phyloP scores from a whole-genome alignment of 2,329 filamentous ascomycete species.

The Emmonsia crescens region DNA sequence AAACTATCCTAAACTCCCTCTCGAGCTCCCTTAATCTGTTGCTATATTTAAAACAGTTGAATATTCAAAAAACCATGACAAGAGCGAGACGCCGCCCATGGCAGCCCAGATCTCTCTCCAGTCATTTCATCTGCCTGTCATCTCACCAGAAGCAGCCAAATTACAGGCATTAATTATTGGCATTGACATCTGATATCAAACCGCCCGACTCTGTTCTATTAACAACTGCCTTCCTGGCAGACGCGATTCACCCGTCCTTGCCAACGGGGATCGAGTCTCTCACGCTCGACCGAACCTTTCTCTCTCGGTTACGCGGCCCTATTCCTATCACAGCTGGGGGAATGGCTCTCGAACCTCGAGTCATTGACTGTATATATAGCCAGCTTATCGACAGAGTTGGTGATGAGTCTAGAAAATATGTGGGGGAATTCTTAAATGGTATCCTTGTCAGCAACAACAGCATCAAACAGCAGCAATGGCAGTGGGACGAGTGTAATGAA shows the following conservation, averaged over 20 bases:
- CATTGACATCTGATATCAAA: slow-evolving; percentile 40
- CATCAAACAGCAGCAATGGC: slow-evolving; percentile 15
- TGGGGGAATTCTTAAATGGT: slow-evolving; percentile 29
- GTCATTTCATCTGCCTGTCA: slow-evolving; percentile 35
- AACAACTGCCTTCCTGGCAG: slow-evolving; percentile 17
- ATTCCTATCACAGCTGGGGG: slow-evolving; percentile 32
- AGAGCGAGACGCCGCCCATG: slow-evolving; percentile 18
- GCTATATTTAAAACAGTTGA: not conserved
- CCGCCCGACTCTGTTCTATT: slow-evolving; percentile 34
- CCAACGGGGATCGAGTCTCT: slow-evolving; percentile 33
- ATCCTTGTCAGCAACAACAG: slow-evolving; percentile 1
- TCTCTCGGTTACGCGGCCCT: slow-evolving; percentile 36
- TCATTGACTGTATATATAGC: slow-evolving; percentile 36
- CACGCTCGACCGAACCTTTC: slow-evolving; percentile 41
- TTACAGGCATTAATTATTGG: slow-evolving; percentile 37
- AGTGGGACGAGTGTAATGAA: not conserved
- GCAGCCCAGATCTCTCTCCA: slow-evolving; percentile 39
- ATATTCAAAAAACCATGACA: not conserved
- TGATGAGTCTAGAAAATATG: slow-evolving; percentile 29
- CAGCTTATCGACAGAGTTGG: slow-evolving; percentile 38
- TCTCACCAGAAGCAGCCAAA: slow-evolving; percentile 34
- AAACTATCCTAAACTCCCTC: not conserved
- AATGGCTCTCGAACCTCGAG: slow-evolving; percentile 32
- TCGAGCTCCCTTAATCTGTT: too few species aligned
- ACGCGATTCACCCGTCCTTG: slow-evolving; percentile 24